Conservation (phyloP, 768 basidiomycete genomes). For the Cystofilobasidium capitatum region DNA sequence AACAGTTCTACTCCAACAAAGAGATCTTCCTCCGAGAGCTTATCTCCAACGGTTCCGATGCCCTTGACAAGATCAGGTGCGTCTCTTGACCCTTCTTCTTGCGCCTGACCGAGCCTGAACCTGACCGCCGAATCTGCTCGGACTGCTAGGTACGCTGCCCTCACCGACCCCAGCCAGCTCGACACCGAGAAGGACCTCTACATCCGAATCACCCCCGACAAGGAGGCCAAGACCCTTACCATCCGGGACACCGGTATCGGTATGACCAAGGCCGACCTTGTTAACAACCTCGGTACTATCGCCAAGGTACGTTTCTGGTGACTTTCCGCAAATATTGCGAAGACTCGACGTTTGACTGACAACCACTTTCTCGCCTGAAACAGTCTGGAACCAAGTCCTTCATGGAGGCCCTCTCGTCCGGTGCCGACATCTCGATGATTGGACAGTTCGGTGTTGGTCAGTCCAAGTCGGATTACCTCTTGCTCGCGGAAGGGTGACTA, state of each 20-base stretch:
- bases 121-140: not conserved
- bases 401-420: conserved; percentile 83
- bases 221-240: conserved; percentile 81
- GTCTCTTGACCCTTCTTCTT: not conserved
- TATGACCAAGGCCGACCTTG: conserved; percentile 99
- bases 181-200: conserved; percentile 58
- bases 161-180: conserved; percentile 84
- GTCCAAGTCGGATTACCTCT: not conserved
- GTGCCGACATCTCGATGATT: conserved; percentile 66
- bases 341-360: conserved; percentile 3
- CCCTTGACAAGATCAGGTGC: conserved; percentile 92
- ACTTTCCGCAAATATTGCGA: too few relatives aligned
- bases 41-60: conserved; percentile 67
- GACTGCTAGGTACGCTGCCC: conserved; percentile 56
- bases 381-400: conserved; percentile 92
- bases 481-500: not conserved
- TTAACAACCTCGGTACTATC: conserved; percentile 93
- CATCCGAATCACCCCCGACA: conserved; percentile 45
- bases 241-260: conserved; percentile 95
- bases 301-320: conserved; percentile 46
- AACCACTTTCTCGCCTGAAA: not conserved
- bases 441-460: conserved; percentile 92
- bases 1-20: conserved; percentile 99
- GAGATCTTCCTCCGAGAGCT: conserved; percentile 99
- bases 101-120: not conserved